A percentile compares a stretch with the other conserved stretches of the same genome.
Evolutionary conservation across 2,329 filamentous ascomycete genomes (phyloP).

Genomic region (Macrophomina phaseolina): DNA sequence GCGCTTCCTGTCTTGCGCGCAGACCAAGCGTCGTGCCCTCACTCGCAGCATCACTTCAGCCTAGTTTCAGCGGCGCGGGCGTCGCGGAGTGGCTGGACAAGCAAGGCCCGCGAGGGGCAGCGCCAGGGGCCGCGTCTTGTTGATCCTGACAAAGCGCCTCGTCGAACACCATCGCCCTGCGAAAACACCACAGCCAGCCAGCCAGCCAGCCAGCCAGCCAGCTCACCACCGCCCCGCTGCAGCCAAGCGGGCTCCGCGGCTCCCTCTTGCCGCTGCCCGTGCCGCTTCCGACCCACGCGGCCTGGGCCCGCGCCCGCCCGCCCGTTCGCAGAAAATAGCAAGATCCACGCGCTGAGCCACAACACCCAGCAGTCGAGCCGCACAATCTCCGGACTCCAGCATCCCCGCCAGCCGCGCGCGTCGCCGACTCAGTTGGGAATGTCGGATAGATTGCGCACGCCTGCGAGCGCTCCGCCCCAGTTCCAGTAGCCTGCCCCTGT

Average conservation of each 20-base stretch:
- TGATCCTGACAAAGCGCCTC: not conserved
- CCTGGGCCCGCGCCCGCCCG: not conserved
- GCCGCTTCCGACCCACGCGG: not conserved
- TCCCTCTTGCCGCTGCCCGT: not conserved
- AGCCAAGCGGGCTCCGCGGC: conserved; percentile 8
- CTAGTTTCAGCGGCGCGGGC: conserved; percentile 6
- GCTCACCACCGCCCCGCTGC: conserved; percentile 5
- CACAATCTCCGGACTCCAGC: conserved; percentile 5
- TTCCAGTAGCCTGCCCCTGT: not conserved
- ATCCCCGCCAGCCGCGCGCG: conserved; percentile 4
- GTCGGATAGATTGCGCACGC: not conserved
- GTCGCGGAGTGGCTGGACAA: conserved; percentile 13
- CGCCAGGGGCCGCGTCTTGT: not conserved
- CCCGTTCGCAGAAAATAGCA: not conserved
- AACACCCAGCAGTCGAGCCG: not conserved
- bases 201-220: not conserved
- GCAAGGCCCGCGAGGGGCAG: conserved; percentile 3
- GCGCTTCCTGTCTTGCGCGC: not conserved
- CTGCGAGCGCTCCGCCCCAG: not conserved
- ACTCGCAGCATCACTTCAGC: conserved; percentile 8
- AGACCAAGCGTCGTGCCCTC: conserved; percentile 10
- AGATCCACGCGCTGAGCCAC: not conserved
- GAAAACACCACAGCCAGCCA: not conserved
- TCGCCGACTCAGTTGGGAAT: conserved; percentile 7
- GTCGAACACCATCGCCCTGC: not conserved